Base-by-base conservation (phyloP, 805 yeast species). In the Saturnispora mendoncae region DNA sequence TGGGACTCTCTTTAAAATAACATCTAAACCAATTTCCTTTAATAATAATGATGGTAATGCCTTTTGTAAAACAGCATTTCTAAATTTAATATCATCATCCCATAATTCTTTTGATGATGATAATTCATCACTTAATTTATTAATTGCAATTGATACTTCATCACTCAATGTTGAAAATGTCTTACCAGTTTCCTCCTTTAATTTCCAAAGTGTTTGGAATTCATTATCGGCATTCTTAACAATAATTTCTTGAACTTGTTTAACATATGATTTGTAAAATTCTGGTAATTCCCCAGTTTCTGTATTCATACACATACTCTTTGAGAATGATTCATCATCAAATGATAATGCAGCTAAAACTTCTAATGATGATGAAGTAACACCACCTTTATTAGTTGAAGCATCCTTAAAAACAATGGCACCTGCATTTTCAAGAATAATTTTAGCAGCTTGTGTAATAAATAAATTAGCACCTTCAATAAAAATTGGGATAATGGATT, bases 381-480 rank as follows among this genome's bases (percentile, higher is more conserved):
- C 98, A 67, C 98, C 98, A 56, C 98, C 98, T 66, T 90, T 90
- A 67, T 90, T 90, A 34, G 97, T 87, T 10, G 96, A 84, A 13
- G 97, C 95, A 68, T 90, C 98, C 64, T 92, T 92, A 67, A 85
- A 84, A 40, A 92, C 71, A 40, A 87, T 62, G 39, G 85, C 78
- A 30, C 97, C 97, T 25, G 94, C 92, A 33, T 72, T 67, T 65
- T 92, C 98, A 42, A 90, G 70, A 37, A 76, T 74, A 25, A 90
- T 64, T 68, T 90, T 92, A 39, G 97, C 97, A 30, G 86, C 76
- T 67, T 92, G 97, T 2, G 97, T 86, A 48, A 90, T 81, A 65
- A 90, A 92, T 62, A 90, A 71, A 63, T 90, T 92, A 43, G 98
- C 98, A 59, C 98, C 98, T 67, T 90, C 98, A 43, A 92, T 96